Base-by-base conservation (phyloP, 345 rosid species). In the Hypericum androsaemum region DNA sequence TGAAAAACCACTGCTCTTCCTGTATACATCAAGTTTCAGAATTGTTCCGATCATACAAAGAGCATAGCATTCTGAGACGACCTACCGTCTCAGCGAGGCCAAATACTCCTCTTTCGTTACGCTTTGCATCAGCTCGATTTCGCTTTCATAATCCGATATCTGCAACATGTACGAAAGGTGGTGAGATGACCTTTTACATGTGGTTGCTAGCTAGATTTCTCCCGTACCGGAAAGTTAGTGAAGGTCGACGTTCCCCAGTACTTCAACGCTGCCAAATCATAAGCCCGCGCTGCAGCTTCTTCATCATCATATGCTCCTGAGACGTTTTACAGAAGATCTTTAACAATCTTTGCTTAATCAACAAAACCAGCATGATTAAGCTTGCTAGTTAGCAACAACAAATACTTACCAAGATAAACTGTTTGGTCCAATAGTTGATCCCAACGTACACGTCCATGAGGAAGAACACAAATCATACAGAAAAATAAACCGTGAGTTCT, bases 1-100 rank as follows among this genome's bases (percentile, higher is more conserved):
- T 10, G 88, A 81, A 43, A 78, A 78, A n/a, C 88, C 84, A 49
- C 82, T 82, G 69, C 89, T 82, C 56, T 71, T 78, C 62, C 89
- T 82, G 73, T 11, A 11, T 1, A 22, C 1, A 1, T 1, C 4
- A 22, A 22, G 32, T 4, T 22, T 22, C 32, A 22, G 32, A 22
- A 22, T 22, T 22, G 32, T 1, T 22, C n/a, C n/a, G n/a, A n/a
- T n/a, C n/a, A n/a, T n/a, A n/a, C n/a, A n/a, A n/a, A n/a, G n/a
- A 22, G 32, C 32, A 4, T 22, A 22, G 32, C 1, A 22, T 1
- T 22, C 32, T 4, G 32, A 22, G 32, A 22, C 4, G 32, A 22
- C 44, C 9, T 60, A 77, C 88, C 88, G 77, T 71, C 84, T 79
- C 58, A 79, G 47, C 3, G 89, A 66, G 54, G 82, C 89, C 49